phyloP scores from a whole-genome alignment of 805 yeast species.

The Metschnikowia amazonensis region DNA sequence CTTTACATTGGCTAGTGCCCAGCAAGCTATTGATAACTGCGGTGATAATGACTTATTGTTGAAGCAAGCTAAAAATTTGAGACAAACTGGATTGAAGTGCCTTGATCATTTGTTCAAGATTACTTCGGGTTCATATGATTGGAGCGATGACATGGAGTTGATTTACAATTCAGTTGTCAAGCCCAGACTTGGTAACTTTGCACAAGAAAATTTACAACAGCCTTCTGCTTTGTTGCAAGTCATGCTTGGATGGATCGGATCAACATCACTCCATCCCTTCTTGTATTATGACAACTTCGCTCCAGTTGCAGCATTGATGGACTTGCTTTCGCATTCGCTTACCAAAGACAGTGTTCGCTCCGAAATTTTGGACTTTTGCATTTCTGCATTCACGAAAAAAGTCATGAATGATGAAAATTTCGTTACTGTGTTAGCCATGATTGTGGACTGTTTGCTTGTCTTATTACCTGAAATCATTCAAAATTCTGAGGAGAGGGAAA shows the following conservation, averaged over 20 bases:
- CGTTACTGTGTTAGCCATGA: conserved; percentile 47
- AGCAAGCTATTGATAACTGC: conserved; percentile 32
- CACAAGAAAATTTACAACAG: conserved; percentile 74
- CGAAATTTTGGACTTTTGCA: conserved; percentile 52
- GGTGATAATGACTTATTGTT: conserved; percentile 19
- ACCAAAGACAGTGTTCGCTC: conserved; percentile 66
- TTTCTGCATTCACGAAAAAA: conserved; percentile 42
- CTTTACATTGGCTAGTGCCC: conserved; percentile 53
- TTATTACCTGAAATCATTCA: conserved; percentile 50
- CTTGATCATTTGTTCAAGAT: conserved; percentile 53
- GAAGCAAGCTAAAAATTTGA: conserved; percentile 53
- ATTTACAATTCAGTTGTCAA: conserved; percentile 53
- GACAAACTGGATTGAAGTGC: conserved; percentile 67
- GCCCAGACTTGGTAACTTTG: conserved; percentile 67
- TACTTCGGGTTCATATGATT: conserved; percentile 48
- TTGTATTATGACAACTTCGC: conserved; percentile 53
- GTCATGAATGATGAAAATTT: conserved; percentile 37
- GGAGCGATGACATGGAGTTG: conserved; percentile 47
- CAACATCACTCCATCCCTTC: conserved; percentile 44
- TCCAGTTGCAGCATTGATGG: conserved; percentile 53
- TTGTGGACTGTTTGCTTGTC: conserved; percentile 54
- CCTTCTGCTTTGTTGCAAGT: conserved; percentile 73
- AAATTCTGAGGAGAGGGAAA: conserved; percentile 38
- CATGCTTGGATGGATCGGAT: conserved; percentile 52
- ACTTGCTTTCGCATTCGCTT: conserved; percentile 47